Evolutionary conservation across 108 stramenopile species (phyloP).

Genomic region (Parietichytrium sp.): DNA sequence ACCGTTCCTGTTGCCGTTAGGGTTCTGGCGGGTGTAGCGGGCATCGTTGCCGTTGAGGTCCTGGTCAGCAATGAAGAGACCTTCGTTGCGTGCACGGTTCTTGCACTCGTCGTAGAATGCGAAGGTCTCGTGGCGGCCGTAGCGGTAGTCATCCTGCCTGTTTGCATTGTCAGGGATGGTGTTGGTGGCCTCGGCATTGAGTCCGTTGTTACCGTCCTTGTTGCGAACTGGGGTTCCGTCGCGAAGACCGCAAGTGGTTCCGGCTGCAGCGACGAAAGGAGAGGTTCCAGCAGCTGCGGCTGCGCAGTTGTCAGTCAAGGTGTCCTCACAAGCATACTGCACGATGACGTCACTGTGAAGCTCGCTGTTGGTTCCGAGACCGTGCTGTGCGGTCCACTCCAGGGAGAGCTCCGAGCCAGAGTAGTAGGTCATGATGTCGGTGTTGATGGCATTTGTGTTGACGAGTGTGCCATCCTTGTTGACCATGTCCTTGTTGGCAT

Average conservation of each 20-base stretch:
- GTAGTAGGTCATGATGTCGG: conserved; percentile 53
- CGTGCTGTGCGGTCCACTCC: conserved; percentile 58
- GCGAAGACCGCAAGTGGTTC: conserved; percentile 49
- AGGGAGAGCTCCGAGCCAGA: conserved; percentile 47
- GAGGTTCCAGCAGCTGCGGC: background rate
- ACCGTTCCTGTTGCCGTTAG: conserved; percentile 54
- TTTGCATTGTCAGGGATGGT: conserved; percentile 9
- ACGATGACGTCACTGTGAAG: conserved; percentile 50
- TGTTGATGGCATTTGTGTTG: background rate
- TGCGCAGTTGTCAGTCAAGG: background rate
- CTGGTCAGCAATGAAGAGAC: conserved; percentile 60
- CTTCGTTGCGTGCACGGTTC: conserved; percentile 51
- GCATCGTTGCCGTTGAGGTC: conserved; percentile 33
- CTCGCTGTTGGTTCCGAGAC: conserved; percentile 51
- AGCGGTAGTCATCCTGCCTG: conserved; percentile 43
- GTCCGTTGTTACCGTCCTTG: conserved; percentile 51
- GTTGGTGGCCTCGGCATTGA: conserved; percentile 29
- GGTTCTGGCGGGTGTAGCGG: conserved; percentile 60
- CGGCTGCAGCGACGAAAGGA: background rate
- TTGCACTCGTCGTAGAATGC: conserved; percentile 48
- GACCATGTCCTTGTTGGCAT: conserved; percentile 8
- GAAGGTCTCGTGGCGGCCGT: conserved; percentile 54
- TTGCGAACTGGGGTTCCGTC: conserved; percentile 50
- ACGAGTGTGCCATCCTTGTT: background rate
- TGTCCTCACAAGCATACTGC: conserved; percentile 54